Base-by-base conservation (phyloP, 208 protist species). In the Leishmania gerbilli region DNA sequence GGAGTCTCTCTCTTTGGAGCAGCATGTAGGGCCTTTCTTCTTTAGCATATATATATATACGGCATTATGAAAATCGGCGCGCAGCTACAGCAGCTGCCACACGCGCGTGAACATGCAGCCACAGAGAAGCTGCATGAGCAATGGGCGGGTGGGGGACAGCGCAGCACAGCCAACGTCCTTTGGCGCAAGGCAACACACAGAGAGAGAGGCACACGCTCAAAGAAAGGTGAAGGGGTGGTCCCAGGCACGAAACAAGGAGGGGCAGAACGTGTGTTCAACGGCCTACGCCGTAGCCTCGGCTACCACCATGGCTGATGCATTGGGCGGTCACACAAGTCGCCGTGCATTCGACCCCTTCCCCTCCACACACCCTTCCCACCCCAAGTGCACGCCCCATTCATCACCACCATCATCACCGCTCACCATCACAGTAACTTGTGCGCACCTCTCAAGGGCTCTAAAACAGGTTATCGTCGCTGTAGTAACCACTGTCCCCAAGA, bases 391-490 rank as follows among this genome's bases (percentile, higher is more conserved):
- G 24, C 68, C n/a, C 11, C 37, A 6, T 51, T 24, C 49, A 24
- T 37, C 15, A 8, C n/a, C 40, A 37, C 27, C 71, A 4, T 76
- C 49, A 24, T 40, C 49, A 42, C 11, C 2, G 31, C 49, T 55
- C 31, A 8, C n/a, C 71, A 34, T 55, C n/a, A 19, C 69, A 74
- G 7, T 42, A 17, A 55, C 27, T 49, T 74, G 24, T 19, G 69
- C 34, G 45, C 21, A 19, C 24, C 21, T 11, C 40, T 55, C 69
- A 37, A 74, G 56, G 49, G 21, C 42, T 56, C 76, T 89, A 91
- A 82, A 88, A 91, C 47, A 89, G 31, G 71, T 87, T 71, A 40
- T 91, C 86, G 6, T 71, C 81, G 78, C 79, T 81, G 65, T 88
- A 79, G 74, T 79, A 77, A 34, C 69, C 84, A 8, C 81, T 58